Conservation (phyloP, 116 monocot species). For the Cymodocea nodosa region DNA sequence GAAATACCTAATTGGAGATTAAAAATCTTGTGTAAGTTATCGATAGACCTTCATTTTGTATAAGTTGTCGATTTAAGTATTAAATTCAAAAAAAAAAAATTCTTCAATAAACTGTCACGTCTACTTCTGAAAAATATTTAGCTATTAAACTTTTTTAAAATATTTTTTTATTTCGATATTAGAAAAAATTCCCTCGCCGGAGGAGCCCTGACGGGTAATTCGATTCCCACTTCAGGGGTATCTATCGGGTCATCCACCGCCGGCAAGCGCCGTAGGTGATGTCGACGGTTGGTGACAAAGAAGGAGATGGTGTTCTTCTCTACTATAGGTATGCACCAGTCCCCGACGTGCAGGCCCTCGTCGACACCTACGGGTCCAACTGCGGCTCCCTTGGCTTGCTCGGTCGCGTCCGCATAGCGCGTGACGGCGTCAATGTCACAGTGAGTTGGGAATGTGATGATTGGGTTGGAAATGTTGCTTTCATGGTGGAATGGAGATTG, state of each 20-base stretch:
- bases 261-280: not conserved
- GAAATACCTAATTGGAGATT: no score
- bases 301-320: conserved; percentile 50
- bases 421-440: conserved; percentile 91
- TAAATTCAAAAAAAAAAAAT: no score
- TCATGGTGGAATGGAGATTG: not conserved
- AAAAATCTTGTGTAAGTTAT: no score
- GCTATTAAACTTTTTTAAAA: no score
- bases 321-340: conserved; percentile 77
- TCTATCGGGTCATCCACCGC: not conserved
- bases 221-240: not conserved
- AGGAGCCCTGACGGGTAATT: not conserved
- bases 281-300: not conserved
- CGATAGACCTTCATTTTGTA: no score
- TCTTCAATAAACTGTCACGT: no score
- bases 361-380: conserved; percentile 46
- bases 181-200: no score
- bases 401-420: conserved; percentile 84
- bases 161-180: no score
- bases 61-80: no score
- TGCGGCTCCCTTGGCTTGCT: conserved; percentile 69
- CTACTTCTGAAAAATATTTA: no score
- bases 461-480: no score
- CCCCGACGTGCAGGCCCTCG: conserved; percentile 44
- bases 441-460: conserved; percentile 16